Evolutionary conservation across 345 rosid genomes (phyloP), one percentile per base, ranked within the genome.

Genomic region (Eucalyptus rudis): DNA sequence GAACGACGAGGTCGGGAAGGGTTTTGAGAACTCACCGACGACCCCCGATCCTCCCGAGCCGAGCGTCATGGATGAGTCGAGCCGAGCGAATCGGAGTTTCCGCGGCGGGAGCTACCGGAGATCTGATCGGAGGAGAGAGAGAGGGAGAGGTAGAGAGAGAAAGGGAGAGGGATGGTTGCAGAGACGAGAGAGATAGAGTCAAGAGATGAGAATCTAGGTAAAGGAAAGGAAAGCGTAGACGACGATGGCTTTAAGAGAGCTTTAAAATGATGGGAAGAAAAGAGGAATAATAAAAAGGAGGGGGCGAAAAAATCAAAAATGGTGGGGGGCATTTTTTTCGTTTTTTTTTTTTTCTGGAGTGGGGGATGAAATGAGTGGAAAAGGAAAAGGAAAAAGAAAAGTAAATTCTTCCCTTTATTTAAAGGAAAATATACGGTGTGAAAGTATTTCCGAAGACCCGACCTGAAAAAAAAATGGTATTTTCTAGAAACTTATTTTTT

Each of bases 21-120:
- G 89, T 47, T 66, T 59, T 13, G 62, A 59, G 68, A 36, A 87
- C 89, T 87, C 83, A 87, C 89, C 89, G 14, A 87, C 85, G 56
- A 87, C 89, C 47, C 89, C 89, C 44, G 89, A 87, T 87, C 89
- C 89, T 49, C 89, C 89, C 49, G 89, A 87, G 89, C 89, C 89
- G 56, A 87, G 89, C 85, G 89, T 66, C 89, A 87, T 87, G 56
- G 85, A 50, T 86, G 87, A 86, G 40, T 52, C 20, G 87, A 56
- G 51, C 49, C 31, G 88, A 87, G 31, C 19, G 88, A 76, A 76
- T 76, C 45, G 83, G 83, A 36, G 45, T 36, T 36, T 36, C 83
- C 27, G 83, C 83, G 83, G 47, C 45, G 83, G 43, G 47, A 58
- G 80, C 22, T 59, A 10, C 68, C 51, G 33, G 49, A 62, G 88